These are phyloP conservation scores for Nelumbo lutea DNA, from an alignment of 164 flowering plant species.

Conservation along the genomic window DNA sequence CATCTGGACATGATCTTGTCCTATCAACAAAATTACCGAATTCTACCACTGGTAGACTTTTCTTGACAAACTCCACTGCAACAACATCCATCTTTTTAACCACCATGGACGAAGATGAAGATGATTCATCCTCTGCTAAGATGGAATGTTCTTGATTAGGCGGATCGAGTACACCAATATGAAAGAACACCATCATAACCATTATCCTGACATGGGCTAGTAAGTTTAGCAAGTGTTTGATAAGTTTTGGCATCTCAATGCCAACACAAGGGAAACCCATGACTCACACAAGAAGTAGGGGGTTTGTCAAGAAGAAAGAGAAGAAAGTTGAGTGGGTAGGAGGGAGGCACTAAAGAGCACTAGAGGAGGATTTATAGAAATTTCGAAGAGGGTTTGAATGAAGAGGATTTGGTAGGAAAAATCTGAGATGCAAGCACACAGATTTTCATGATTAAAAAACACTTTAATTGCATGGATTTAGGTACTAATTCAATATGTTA, in stretches of 20 bases:
- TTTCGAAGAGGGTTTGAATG: not conserved
- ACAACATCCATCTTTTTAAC: not conserved
- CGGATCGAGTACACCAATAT: not conserved
- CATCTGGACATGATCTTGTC: not conserved
- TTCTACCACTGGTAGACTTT: slow-evolving; percentile 8
- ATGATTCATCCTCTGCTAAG: not conserved
- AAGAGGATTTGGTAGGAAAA: not conserved
- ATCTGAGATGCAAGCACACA: not conserved
- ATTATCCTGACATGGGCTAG: not conserved
- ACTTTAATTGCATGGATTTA: too few relatives aligned
- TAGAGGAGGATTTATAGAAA: not conserved
- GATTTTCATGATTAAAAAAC: too few relatives aligned
- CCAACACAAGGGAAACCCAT: slow-evolving; percentile 4
- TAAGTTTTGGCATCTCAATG: not conserved
- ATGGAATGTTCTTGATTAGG: not conserved
- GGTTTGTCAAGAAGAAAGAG: not conserved
- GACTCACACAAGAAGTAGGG: not conserved
- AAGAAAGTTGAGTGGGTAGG: not conserved
- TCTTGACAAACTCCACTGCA: slow-evolving; percentile 14
- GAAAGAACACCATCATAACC: not conserved
- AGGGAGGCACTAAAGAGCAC: not conserved
- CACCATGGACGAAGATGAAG: slow-evolving; percentile 4
- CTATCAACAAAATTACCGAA: slow-evolving; percentile 1
- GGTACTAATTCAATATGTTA: too few relatives aligned
- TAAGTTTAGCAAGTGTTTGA: not conserved